A percentile compares a stretch with the other conserved stretches of the same genome.
Conservation (phyloP, 1,284 basidiomycete species). For the Violaceomyces palustris region DNA sequence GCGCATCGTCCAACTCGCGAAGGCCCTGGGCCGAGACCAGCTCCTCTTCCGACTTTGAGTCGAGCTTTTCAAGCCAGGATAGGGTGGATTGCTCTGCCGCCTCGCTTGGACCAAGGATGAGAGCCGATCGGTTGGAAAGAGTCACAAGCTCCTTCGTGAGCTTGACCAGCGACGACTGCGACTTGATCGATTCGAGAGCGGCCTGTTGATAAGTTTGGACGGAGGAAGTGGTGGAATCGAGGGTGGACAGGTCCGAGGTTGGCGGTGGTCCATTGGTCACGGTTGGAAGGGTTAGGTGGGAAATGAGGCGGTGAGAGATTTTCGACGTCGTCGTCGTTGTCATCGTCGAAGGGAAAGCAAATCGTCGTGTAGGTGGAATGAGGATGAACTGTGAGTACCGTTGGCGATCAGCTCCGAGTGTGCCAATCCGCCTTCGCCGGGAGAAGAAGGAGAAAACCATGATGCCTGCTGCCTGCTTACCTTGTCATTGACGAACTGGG, state of each 20-base stretch:
- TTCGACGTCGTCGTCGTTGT: neutral
- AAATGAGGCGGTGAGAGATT: neutral
- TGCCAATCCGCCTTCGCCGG: conserved; percentile 2
- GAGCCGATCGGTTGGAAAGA: conserved; percentile 19
- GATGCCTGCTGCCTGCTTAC: conserved; percentile 9
- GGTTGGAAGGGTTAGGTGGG: neutral
- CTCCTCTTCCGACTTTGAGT: conserved; percentile 20
- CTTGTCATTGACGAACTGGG: conserved; percentile 31
- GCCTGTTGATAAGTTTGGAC: conserved; percentile 6
- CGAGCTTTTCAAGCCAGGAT: conserved; percentile 26
- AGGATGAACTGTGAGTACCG: conserved; percentile 22
- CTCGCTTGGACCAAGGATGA: conserved; percentile 25
- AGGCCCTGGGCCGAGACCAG: conserved; percentile 30
- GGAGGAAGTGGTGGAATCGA: neutral
- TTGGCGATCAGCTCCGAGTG: too few relatives aligned
- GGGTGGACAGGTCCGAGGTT: neutral
- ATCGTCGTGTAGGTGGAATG: conserved; percentile 13
- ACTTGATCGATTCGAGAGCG: conserved; percentile 17
- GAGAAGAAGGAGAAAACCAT: conserved; percentile 3
- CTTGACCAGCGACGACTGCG: conserved; percentile 17
- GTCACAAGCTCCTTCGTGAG: conserved; percentile 24
- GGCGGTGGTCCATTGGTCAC: neutral
- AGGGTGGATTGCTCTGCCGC: conserved; percentile 17
- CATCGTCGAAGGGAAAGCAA: neutral
- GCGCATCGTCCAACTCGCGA: conserved; percentile 37